Base-by-base conservation (phyloP, 176 grass and related monocot species). In the Triticum monococcum region DNA sequence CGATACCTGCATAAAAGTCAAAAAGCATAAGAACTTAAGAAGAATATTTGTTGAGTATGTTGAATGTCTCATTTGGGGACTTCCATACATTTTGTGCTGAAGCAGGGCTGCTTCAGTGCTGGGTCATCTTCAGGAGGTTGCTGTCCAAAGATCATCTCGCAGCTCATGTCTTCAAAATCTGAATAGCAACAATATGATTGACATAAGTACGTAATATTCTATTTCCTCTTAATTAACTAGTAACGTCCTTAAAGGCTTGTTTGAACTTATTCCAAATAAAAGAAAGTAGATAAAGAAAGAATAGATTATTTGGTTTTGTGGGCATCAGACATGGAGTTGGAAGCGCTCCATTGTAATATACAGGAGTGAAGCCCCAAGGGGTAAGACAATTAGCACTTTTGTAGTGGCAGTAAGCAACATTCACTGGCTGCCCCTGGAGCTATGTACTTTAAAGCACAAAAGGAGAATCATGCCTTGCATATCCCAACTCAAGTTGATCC, bases 101-200 rank as follows among this genome's bases (percentile, higher is more conserved):
- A 93, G 87, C 97, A 99, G 65, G 94, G 97, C 84, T 99, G 94
- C 85, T 94, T 99, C 80, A 99, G 79, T 60, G 91, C 84, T 16
- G 97, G 97, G 85, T 99, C 97, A 72, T 99, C 89, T 77, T 71
- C 63, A 64, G 97, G 97, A 75, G 97, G 92, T 89, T 89, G 84
- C 65, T 93, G 85, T 82, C 97, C 97, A 90, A 99, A 99, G 67
- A 93, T 93, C 85, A 99, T 99, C 90, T 99, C 94, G 76, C 97
- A 99, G 81, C 97, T 99, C 94, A 95, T 97, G 75, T 99, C 97
- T 85, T 99, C 94, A 87, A 97, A 99, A 93, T 99, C 97, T 99
- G 86, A 86, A 87, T 33, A 69, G 18, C 60, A 86, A 75, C 54
- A 63, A 85, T 79, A 68, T 75, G 85, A 26, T 85, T 72, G 6